Evolutionary conservation across 2,329 filamentous ascomycete species (phyloP).

Genomic region (Fusarium nanum): DNA sequence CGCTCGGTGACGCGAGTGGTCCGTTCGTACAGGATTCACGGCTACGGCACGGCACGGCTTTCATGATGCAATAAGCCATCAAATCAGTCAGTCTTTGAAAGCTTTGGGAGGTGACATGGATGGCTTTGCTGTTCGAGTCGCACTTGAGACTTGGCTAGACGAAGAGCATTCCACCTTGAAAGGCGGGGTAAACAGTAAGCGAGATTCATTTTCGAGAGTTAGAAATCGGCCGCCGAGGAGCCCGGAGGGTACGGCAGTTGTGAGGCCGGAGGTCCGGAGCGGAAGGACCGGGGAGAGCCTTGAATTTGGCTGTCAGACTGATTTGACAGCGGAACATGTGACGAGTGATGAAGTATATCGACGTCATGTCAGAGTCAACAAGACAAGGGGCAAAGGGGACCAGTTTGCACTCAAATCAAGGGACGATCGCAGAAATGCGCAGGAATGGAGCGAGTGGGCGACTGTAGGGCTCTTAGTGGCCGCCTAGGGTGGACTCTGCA

Average conservation of each 20-base stretch:
- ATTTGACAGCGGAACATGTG: constrained; percentile 16
- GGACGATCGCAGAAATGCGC: constrained; percentile 34
- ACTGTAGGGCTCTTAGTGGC: constrained; percentile 43
- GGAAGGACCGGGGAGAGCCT: constrained; percentile 13
- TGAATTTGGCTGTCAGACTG: background rate
- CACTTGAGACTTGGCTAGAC: background rate
- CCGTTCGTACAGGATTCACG: constrained; percentile 12
- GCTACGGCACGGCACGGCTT: constrained; percentile 7
- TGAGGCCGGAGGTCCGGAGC: constrained; percentile 34
- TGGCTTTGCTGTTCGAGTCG: background rate
- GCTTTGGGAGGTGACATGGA: background rate
- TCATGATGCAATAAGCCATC: constrained; percentile 16
- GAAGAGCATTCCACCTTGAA: background rate
- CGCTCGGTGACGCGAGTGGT: constrained; percentile 22
- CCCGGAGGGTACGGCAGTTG: constrained; percentile 25
- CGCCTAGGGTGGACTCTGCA: constrained; percentile 30
- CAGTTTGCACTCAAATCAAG: constrained; percentile 20
- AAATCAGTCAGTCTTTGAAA: background rate
- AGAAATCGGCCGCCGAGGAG: constrained; percentile 4
- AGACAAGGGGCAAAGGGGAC: constrained; percentile 16
- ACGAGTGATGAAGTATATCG: constrained; percentile 10
- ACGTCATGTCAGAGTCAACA: constrained; percentile 29
- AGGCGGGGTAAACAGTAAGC: constrained; percentile 9
- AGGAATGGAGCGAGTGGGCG: constrained; percentile 40
- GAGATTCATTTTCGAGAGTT: background rate